phyloP scores from a whole-genome alignment of 257 asterid genomes.

The Solanum arcanum region DNA sequence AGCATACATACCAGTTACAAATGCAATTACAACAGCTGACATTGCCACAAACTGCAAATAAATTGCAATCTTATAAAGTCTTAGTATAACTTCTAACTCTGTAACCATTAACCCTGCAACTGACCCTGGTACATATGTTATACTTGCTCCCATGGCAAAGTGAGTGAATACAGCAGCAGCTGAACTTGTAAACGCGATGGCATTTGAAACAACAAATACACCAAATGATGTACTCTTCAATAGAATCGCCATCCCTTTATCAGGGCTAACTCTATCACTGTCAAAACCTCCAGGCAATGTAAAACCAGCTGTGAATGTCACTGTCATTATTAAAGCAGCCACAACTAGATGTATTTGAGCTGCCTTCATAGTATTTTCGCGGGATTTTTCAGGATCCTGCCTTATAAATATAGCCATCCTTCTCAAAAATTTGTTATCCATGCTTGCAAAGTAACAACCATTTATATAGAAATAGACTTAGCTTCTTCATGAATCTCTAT shows the following conservation, averaged over 20 bases:
- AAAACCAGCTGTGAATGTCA: background rate
- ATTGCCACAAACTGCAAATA: background rate
- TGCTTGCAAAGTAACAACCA: background rate
- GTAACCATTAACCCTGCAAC: background rate
- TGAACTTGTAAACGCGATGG: background rate
- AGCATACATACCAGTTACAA: constrained; percentile 3
- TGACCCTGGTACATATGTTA: background rate
- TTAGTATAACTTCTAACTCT: background rate
- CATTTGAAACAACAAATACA: constrained; percentile 3
- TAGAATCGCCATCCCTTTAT: constrained; percentile 1
- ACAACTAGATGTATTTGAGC: constrained; percentile 2
- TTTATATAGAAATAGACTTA: background rate
- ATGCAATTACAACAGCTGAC: constrained; percentile 3
- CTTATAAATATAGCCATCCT: background rate
- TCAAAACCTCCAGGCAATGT: background rate
- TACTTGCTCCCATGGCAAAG: background rate
- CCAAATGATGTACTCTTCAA: background rate
- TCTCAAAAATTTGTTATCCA: background rate
- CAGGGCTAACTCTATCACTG: background rate
- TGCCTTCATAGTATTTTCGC: background rate
- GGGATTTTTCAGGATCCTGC: background rate
- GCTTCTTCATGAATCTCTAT: background rate
- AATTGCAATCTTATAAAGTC: background rate
- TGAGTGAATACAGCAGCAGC: background rate
- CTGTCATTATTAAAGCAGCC: background rate